Evolutionary conservation across 164 flowering plant genomes (phyloP), one percentile per base, ranked within the genome.

Genomic region (Nymphaea thermarum): DNA sequence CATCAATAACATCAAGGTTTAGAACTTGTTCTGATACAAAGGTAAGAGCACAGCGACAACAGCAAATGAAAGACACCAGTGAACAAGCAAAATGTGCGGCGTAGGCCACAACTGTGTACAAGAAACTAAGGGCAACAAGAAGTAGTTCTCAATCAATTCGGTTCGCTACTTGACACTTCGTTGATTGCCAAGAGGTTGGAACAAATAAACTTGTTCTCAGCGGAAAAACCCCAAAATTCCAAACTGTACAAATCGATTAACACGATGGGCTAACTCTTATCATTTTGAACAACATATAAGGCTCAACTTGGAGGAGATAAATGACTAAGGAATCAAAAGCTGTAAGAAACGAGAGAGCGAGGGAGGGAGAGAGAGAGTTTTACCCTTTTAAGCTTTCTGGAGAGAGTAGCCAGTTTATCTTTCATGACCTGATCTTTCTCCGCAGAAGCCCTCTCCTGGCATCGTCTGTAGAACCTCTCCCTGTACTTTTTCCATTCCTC

Each of bases 401-500:
- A 77, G 51, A 93, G 76, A 17, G 75, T 68, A 16, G 71, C 70
- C 2, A 89, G 72, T 65, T 85, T 87, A 66, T 84, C 78, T 78
- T 81, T 87, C 79, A 82, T 68, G 44, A 42, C 53, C 2, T 76
- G 76, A 78, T 93, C 94, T 65, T n/a, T 75, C 76, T 90, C 96
- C 14, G 65, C 62, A 64, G 83, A 84, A 0, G 91, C 92, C 43
- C 86, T 80, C 1, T 70, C 72, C 53, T 60, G 78, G 70, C 98
- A 93, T 65, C 86, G 82, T 45, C 36, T 71, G 60, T 89, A 93
- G 73, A 93, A 93, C 57, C 77, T 78, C 5, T 89, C 89, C 65
- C 82, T 80, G 43, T 93, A 90, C 73, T 84, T 90, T 16, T 77
- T 83, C 97, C 98, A 93, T 67, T 93, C 98, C 45, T 93, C 91